Evolutionary conservation across 2,329 filamentous ascomycete genomes (phyloP).

Genomic region (Blastomyces parvus): DNA sequence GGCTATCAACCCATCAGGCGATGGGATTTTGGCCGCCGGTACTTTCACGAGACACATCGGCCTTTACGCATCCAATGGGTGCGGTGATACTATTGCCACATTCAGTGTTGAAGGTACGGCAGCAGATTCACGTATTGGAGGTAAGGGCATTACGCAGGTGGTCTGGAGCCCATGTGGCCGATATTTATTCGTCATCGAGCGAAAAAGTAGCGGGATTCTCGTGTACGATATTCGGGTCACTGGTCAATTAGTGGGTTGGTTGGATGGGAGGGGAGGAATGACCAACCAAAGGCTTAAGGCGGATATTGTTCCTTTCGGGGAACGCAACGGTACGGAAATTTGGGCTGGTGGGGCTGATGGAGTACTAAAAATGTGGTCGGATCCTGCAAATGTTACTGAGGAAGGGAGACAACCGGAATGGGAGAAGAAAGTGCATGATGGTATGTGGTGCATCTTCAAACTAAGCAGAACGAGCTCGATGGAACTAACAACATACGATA

Average conservation of each 20-base stretch:
- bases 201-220: constrained; percentile 46
- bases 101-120: constrained; percentile 40
- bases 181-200: constrained; percentile 51
- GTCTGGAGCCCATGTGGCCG: constrained; percentile 49
- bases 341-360: constrained; percentile 54
- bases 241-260: constrained; percentile 41
- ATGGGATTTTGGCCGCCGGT: constrained; percentile 48
- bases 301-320: constrained; percentile 37
- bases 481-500: constrained; percentile 20
- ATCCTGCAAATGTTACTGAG: constrained; percentile 35
- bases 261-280: constrained; percentile 36
- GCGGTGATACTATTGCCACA: constrained; percentile 42
- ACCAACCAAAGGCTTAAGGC: constrained; percentile 50
- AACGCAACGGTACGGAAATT: constrained; percentile 40
- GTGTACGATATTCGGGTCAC: constrained; percentile 53
- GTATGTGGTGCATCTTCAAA: constrained; percentile 22
- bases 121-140: constrained; percentile 34
- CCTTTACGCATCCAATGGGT: constrained; percentile 44
- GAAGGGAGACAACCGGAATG: constrained; percentile 33
- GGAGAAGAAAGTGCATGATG: constrained; percentile 38
- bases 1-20: constrained; percentile 33
- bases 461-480: background rate
- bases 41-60: constrained; percentile 48
- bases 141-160: constrained; percentile 47
- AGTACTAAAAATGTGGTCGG: constrained; percentile 41